A percentile compares a stretch with the other conserved stretches of the same genome.
Evolutionary conservation across 208 protist genomes (phyloP).

Genomic region (Trypanosoma scelopori): DNA sequence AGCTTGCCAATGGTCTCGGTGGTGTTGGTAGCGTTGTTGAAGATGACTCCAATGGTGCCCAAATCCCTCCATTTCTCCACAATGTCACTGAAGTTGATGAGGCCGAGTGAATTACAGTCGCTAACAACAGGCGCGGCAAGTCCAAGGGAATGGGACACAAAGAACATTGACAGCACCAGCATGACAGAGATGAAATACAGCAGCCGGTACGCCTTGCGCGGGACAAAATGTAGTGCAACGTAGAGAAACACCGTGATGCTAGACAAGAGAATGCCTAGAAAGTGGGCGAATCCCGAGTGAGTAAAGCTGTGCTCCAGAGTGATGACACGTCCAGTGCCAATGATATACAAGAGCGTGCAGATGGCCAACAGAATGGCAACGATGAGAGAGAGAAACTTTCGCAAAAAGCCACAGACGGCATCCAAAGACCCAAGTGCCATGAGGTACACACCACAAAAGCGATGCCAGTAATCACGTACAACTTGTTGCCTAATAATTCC

Average conservation of each 20-base stretch:
- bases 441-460: background rate
- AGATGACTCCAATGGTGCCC: conserved; percentile 12
- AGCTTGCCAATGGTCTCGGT: conserved; percentile 42
- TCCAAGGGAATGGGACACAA: conserved; percentile 68
- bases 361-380: conserved; percentile 61
- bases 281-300: conserved; percentile 68
- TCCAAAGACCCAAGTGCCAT: conserved; percentile 7
- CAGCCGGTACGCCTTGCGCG: conserved; percentile 73
- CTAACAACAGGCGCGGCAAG: conserved; percentile 52
- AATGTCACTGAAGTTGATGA: conserved; percentile 28
- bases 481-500: too few species aligned
- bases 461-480: too few species aligned
- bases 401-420: conserved; percentile 37
- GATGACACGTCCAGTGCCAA: conserved; percentile 57
- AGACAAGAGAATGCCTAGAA: conserved; percentile 66
- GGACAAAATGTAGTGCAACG: conserved; percentile 74
- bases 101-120: conserved; percentile 51
- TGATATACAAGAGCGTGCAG: conserved; percentile 59
- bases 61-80: conserved; percentile 19
- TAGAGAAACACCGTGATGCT: conserved; percentile 59
- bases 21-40: conserved; percentile 29
- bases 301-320: conserved; percentile 48
- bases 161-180: conserved; percentile 55
- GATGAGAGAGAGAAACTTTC: conserved; percentile 85
- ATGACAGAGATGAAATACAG: conserved; percentile 74